Evolutionary conservation across 2,329 filamentous ascomycete species (phyloP).

Genomic region (Epichloe festucae): DNA sequence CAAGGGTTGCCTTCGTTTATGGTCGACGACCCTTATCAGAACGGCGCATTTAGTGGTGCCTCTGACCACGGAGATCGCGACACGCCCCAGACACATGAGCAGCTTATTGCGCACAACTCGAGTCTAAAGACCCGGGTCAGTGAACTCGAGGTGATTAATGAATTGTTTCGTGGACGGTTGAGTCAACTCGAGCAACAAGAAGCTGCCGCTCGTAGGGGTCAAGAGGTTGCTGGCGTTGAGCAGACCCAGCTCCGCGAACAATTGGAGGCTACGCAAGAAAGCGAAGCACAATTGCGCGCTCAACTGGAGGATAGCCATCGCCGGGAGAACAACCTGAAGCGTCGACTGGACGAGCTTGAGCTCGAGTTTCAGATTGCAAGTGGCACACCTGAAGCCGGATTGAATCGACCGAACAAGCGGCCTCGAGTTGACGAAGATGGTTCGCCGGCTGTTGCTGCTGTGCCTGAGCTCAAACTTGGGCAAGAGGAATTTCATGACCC

Average conservation of each 20-base stretch:
- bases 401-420: slow-evolving; percentile 9
- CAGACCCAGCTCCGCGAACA: slow-evolving; percentile 45
- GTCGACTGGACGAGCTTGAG: slow-evolving; percentile 68
- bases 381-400: slow-evolving; percentile 6
- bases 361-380: slow-evolving; percentile 33
- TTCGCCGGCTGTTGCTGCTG: not conserved
- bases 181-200: slow-evolving; percentile 70
- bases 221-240: slow-evolving; percentile 41
- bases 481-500: slow-evolving; percentile 2
- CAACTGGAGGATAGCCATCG: slow-evolving; percentile 66
- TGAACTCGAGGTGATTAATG: slow-evolving; percentile 90
- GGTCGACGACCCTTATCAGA: slow-evolving; percentile 55
- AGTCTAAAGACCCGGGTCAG: slow-evolving; percentile 89
- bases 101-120: slow-evolving; percentile 66
- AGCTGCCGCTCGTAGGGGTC: slow-evolving; percentile 48
- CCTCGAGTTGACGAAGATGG: slow-evolving; percentile 5
- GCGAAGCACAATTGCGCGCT: slow-evolving; percentile 35
- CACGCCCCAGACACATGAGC: slow-evolving; percentile 64
- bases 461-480: not conserved
- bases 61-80: slow-evolving; percentile 48
- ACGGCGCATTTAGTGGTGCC: slow-evolving; percentile 21
- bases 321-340: slow-evolving; percentile 70
- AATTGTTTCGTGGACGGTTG: slow-evolving; percentile 63
- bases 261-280: slow-evolving; percentile 32
- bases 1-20: slow-evolving; percentile 72